Percentiles rank a stretch among this genome's conserved stretches.
Conservation (phyloP, 345 rosid genomes). For the Jatropha curcas region DNA sequence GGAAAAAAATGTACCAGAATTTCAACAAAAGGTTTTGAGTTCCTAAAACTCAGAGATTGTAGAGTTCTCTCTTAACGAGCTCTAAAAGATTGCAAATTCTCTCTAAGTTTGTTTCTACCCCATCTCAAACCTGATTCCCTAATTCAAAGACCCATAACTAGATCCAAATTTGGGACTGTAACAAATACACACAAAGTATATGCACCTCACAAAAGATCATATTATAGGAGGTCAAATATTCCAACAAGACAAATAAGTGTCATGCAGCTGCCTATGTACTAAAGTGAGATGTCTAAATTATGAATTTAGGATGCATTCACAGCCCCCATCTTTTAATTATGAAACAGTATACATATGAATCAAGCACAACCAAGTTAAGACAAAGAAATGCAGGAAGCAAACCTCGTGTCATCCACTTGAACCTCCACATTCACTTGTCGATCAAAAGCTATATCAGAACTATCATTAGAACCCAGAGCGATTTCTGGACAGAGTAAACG, state of each 20-base stretch:
- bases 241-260: background rate
- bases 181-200: background rate
- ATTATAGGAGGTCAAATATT: background rate
- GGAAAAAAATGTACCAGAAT: too few species aligned
- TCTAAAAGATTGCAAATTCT: too few species aligned
- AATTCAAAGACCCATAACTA: too few species aligned
- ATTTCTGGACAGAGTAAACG: conserved; percentile 66
- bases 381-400: conserved; percentile 14
- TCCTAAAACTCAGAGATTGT: too few species aligned
- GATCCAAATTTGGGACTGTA: too few species aligned
- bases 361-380: background rate
- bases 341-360: background rate
- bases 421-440: conserved; percentile 68
- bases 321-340: background rate
- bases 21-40: too few species aligned
- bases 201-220: background rate
- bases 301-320: background rate
- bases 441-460: conserved; percentile 27
- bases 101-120: too few species aligned
- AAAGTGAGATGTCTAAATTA: background rate
- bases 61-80: too few species aligned
- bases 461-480: conserved; percentile 42
- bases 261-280: background rate
- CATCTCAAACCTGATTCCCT: too few species aligned
- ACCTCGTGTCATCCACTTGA: conserved; percentile 80